Conservation (phyloP, 257 asterid species). For the Misopates orontium region DNA sequence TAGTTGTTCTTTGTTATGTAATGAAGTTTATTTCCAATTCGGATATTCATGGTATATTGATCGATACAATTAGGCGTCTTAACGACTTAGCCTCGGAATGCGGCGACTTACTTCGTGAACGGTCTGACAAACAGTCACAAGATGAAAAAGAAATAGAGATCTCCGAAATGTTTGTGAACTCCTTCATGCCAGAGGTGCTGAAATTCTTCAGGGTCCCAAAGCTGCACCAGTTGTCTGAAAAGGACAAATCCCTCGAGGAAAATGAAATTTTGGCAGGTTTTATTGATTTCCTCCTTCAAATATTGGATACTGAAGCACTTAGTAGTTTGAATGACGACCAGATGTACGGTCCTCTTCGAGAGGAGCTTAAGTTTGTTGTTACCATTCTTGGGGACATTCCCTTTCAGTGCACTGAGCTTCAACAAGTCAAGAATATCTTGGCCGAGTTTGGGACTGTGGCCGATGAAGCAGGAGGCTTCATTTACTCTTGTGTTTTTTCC, state of each 20-base stretch:
- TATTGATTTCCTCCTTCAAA: background rate
- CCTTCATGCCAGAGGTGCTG: background rate
- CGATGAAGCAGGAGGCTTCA: background rate
- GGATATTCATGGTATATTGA: background rate
- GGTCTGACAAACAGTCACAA: too few relatives aligned
- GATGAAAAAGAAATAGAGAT: background rate
- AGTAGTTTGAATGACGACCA: background rate
- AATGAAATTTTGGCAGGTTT: background rate
- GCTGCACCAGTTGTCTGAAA: background rate
- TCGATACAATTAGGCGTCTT: background rate
- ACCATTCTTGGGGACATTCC: too few relatives aligned
- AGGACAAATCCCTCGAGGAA: background rate
- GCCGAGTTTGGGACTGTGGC: conserved; percentile 3
- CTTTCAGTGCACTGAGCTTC: too few relatives aligned
- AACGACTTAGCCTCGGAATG: background rate
- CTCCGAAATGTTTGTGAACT: background rate
- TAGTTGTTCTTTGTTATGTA: background rate
- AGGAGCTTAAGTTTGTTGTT: background rate
- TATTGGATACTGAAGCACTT: background rate
- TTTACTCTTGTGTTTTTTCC: background rate
- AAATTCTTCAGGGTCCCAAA: background rate
- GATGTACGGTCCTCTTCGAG: background rate
- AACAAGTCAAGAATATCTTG: background rate
- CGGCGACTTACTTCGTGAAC: too few relatives aligned
- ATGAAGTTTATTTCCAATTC: background rate